phyloP scores from a whole-genome alignment of 2,329 filamentous ascomycete species.

The Cordyceps tenuipes region DNA sequence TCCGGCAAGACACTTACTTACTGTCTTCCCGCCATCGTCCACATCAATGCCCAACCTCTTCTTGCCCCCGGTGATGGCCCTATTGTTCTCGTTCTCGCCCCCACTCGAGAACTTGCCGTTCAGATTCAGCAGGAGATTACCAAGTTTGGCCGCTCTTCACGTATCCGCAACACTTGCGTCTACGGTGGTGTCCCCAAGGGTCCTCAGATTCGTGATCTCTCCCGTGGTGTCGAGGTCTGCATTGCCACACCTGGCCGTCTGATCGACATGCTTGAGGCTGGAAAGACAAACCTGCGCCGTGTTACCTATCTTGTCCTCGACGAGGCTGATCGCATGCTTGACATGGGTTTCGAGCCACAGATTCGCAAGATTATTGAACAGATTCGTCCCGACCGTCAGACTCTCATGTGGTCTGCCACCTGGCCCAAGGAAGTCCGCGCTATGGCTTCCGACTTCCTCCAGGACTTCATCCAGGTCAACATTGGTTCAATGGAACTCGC shows the following conservation, averaged over 20 bases:
- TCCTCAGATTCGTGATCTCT: slow-evolving; percentile 89
- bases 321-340: slow-evolving; percentile 98
- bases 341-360: slow-evolving; percentile 99
- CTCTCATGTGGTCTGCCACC: slow-evolving; percentile 98
- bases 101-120: slow-evolving; percentile 94
- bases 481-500: slow-evolving; percentile 93
- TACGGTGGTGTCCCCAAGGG: slow-evolving; percentile 99
- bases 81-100: slow-evolving; percentile 91
- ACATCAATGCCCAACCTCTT: slow-evolving; percentile 98
- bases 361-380: slow-evolving; percentile 98
- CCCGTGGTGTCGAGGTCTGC: slow-evolving; percentile 93
- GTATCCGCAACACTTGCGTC: slow-evolving; percentile 97
- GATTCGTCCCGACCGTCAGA: slow-evolving; percentile 96
- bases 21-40: slow-evolving; percentile 94
- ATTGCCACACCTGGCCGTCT: slow-evolving; percentile 96
- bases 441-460: slow-evolving; percentile 81
- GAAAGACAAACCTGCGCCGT: slow-evolving; percentile 95
- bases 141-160: slow-evolving; percentile 96
- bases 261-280: slow-evolving; percentile 96
- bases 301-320: slow-evolving; percentile 98
- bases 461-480: slow-evolving; percentile 98
- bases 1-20: slow-evolving; percentile 99
- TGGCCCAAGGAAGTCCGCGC: slow-evolving; percentile 98
- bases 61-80: slow-evolving; percentile 91
- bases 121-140: slow-evolving; percentile 98